phyloP scores from a whole-genome alignment of 2,329 filamentous ascomycete species.

The Claviceps purpurea region DNA sequence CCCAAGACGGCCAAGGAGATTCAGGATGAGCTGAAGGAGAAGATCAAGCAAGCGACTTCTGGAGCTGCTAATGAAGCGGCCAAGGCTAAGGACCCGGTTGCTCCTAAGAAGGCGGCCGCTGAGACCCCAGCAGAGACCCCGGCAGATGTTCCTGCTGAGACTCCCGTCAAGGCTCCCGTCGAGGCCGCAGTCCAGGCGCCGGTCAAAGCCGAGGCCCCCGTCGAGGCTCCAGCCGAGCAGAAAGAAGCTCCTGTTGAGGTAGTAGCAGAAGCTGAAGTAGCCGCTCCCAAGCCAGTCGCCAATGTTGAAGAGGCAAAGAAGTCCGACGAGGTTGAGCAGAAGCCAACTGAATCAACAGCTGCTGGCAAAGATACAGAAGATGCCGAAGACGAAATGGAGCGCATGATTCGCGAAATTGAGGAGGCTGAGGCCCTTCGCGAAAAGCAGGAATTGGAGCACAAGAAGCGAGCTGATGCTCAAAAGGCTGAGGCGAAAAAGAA shows the following conservation, averaged over 20 bases:
- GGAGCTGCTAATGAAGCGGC: slow-evolving; percentile 17
- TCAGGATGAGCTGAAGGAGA: slow-evolving; percentile 67
- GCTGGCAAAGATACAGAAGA: slow-evolving; percentile 19
- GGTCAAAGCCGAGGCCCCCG: not conserved
- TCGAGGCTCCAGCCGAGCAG: slow-evolving; percentile 17
- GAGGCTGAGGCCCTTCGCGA: slow-evolving; percentile 38
- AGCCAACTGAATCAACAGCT: slow-evolving; percentile 17
- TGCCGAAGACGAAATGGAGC: slow-evolving; percentile 44
- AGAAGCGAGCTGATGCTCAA: slow-evolving; percentile 33
- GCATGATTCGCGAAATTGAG: slow-evolving; percentile 50
- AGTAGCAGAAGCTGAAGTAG: not conserved
- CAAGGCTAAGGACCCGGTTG: slow-evolving; percentile 14
- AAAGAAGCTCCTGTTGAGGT: slow-evolving; percentile 1
- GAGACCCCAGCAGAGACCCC: slow-evolving; percentile 16
- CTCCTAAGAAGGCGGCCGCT: slow-evolving; percentile 17
- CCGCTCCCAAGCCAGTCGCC: slow-evolving; percentile 2
- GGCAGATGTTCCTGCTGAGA: too few species aligned
- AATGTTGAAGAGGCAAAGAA: not conserved
- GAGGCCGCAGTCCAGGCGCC: too few species aligned
- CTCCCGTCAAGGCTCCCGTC: too few species aligned
- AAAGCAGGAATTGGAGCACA: slow-evolving; percentile 30
- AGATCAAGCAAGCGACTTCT: slow-evolving; percentile 51
- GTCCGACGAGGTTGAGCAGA: slow-evolving; percentile 10
- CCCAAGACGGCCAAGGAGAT: slow-evolving; percentile 71
- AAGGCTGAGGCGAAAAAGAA: slow-evolving; percentile 35